These are phyloP conservation scores for Vaucheria bursata DNA, from an alignment of 352 stramenopile genomes.

Conservation along the genomic window DNA sequence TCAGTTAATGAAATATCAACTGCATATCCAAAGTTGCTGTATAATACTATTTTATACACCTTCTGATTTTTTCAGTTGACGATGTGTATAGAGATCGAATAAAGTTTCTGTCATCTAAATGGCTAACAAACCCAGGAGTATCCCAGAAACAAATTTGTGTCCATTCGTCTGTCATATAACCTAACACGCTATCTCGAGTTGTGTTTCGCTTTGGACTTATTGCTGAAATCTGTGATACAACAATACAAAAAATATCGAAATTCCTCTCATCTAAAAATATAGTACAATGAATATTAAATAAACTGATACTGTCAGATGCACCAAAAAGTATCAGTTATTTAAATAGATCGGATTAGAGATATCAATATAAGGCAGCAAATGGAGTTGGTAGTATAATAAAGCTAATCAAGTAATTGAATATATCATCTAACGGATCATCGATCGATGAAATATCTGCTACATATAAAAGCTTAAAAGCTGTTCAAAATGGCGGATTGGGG, in stretches of 20 bases:
- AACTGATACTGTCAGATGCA: too few species aligned
- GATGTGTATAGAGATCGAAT: slow-evolving; percentile 17
- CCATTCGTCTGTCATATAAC: slow-evolving; percentile 27
- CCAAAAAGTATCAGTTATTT: too few species aligned
- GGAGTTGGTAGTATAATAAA: too few species aligned
- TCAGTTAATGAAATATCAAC: too few species aligned
- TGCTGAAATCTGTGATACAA: slow-evolving; percentile 32
- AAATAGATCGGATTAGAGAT: neutral
- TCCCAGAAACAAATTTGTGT: slow-evolving; percentile 48
- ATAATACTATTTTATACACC: too few species aligned
- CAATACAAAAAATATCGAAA: neutral
- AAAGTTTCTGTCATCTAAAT: slow-evolving; percentile 30
- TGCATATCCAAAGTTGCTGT: too few species aligned
- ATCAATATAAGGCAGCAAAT: too few species aligned
- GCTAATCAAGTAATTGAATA: too few species aligned
- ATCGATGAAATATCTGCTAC: too few species aligned
- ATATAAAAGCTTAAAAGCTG: too few species aligned
- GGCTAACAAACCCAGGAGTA: slow-evolving; percentile 48
- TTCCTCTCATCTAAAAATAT: neutral
- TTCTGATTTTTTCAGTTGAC: slow-evolving; percentile 14
- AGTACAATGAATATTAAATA: neutral
- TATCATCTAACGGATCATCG: neutral
- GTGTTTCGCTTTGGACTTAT: slow-evolving; percentile 49
- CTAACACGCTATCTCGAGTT: slow-evolving; percentile 47
- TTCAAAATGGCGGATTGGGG: too few species aligned